Evolutionary conservation across 2,329 filamentous ascomycete genomes (phyloP).

Genomic region (Calonectria montana): DNA sequence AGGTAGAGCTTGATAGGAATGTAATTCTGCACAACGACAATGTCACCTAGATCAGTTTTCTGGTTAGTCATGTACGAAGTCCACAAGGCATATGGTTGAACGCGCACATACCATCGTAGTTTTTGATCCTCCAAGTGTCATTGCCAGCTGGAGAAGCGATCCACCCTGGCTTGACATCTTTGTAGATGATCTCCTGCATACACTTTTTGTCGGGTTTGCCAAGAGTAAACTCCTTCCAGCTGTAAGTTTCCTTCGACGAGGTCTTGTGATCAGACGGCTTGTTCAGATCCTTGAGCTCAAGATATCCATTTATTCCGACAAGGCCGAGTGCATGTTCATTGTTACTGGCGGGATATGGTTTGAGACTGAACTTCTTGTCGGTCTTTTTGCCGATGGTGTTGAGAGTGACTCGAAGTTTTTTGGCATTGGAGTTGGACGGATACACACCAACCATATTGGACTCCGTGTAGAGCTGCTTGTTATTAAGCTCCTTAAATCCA

Average conservation of each 20-base stretch:
- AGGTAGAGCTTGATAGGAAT: slow-evolving; percentile 22
- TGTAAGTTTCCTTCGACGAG: background rate
- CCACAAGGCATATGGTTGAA: background rate
- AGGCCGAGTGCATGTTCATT: slow-evolving; percentile 24
- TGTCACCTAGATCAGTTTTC: slow-evolving; percentile 3
- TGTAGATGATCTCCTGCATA: slow-evolving; percentile 13
- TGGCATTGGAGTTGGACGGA: background rate
- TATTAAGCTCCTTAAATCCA: background rate
- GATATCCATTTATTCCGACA: slow-evolving; percentile 17
- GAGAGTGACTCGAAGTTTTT: background rate
- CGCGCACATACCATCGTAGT: slow-evolving; percentile 24
- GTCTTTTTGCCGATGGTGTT: slow-evolving; percentile 2
- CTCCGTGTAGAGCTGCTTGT: slow-evolving; percentile 13
- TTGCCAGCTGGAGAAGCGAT: slow-evolving; percentile 18
- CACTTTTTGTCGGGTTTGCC: background rate
- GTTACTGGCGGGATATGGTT: slow-evolving; percentile 9
- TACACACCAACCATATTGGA: slow-evolving; percentile 14
- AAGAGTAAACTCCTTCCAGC: slow-evolving; percentile 22
- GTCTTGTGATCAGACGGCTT: background rate
- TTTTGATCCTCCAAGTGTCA: slow-evolving; percentile 21
- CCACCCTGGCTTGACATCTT: slow-evolving; percentile 22
- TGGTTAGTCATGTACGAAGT: background rate
- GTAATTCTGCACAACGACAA: slow-evolving; percentile 17
- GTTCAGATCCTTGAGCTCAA: slow-evolving; percentile 12
- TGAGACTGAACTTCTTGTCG: background rate